Evolutionary conservation across 352 stramenopile genomes (phyloP), one percentile per base, ranked within the genome.

Genomic region (Pythium periplocum): DNA sequence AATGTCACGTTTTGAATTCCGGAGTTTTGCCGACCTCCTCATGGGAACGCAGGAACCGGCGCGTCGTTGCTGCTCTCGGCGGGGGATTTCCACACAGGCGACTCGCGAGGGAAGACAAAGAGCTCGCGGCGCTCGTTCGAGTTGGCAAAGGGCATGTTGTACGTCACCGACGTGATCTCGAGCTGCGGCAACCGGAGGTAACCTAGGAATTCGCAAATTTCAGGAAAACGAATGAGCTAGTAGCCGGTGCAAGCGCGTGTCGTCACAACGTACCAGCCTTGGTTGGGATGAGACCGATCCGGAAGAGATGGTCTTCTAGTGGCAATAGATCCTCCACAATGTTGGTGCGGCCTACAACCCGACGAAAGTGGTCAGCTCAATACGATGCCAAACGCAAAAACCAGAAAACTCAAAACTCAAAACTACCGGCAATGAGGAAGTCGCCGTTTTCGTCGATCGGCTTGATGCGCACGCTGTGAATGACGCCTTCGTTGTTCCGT

Each of bases 121-220:
- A 92, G 49, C 56, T 92, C 78, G 31, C 74, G 78, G 12, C 78
- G 75, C 55, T 90, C 81, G 45, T 88, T 79, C 36, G 75, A 71
- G 53, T 78, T 85, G 10, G 69, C 78, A 53, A 87, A 78, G 41
- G 81, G 69, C 44, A 74, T 56, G 59, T 75, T 87, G 67, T 85
- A 74, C 44, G 77, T 89, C 48, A 85, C 58, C 44, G 80, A 90
- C 46, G 75, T 72, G 57, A 93, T 87, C 72, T 93, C 82, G 51
- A 93, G 59, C 35, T 80, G 73, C 17, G 81, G 81, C 26, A 91
- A 63, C 1, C 73, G 73, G 30, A 91, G 50, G 57, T 87, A 91
- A 4, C 80, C 80, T 90, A 33, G 33, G 26, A 11, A 46, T 3
- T 30, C 5, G 6, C 3, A 39, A 26, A 26, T 26, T 26, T 26